Evolutionary conservation across 2,329 filamentous ascomycete species (phyloP), one percentile per base, ranked within the genome.

Genomic region (Fusarium beomiforme): DNA sequence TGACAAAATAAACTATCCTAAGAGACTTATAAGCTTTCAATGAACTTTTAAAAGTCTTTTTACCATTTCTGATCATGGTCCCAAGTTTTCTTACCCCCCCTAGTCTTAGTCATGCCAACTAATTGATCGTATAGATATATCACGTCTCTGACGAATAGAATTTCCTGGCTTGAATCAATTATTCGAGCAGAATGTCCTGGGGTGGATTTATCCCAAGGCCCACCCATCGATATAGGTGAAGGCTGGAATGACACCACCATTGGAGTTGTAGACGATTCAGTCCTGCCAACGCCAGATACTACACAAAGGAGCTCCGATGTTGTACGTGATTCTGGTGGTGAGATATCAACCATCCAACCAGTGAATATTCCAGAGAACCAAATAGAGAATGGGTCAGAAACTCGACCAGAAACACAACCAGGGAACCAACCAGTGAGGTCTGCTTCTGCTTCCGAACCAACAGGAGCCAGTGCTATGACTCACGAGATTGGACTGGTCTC

Each of bases 401-500:
- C 8, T 29, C 29, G 11, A 3, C 29, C 29, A 29, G 8, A 29
- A 8, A 29, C 8, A 9, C 29, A 29, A 3, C 29, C 29, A 29
- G 29, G 11, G 29, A 57, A 49, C 8, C 63, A 43, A 34, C 73
- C 59, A 42, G 66, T 53, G 44, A 72, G 49, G 16, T 64, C 65
- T 39, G 58, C 41, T 37, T 49, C 67, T 43, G 54, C 43, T 36
- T 50, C 66, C 42, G 72, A 67, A 3, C 42, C 68, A 34, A 70
- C 67, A 16, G 75, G 56, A 53, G 68, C 73, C 50, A 72, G 70
- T 58, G 67, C 69, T 6, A 72, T 83, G 4, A 82, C 84, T 3
- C 85, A 88, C 64, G 85, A 88, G 66, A 86, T 88, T 19, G 86
- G 86, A 0, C 72, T 88, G 17, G 81, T 88, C 0, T 86, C 86